Base-by-base conservation (phyloP, 495 filamentous ascomycete species). In the Penicillium daleae region DNA sequence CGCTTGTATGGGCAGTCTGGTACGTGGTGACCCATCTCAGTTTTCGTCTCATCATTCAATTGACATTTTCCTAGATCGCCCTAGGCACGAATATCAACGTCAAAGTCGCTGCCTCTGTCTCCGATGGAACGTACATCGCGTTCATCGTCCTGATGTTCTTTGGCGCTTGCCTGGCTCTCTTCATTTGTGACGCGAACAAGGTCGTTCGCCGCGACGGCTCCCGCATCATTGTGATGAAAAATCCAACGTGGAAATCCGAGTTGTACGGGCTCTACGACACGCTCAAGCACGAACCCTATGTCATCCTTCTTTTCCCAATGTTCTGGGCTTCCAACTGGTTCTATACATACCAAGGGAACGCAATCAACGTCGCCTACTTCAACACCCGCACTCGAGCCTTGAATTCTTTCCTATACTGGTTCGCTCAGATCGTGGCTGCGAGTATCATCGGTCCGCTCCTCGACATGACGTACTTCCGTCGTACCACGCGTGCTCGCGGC, bases 291-390 rank as follows among this genome's bases (percentile, higher is more conserved):
- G 73, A 81, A 29, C 66, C 71, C 15, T 74, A 70, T 48, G 71
- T 79, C 26, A 52, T 78, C 42, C 70, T 75, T 19, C 71, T 82
- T 29, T 76, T 80, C 60, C 79, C 79, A 17, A 79, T 80, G 73
- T 81, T 82, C 71, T 75, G 74, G 54, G 70, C 86, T 21, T 90
- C 87, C 71, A 92, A 92, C 70, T 89, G 85, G 77, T 92, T 92
- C 74, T 90, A 90, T 75, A 89, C 86, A 26, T 83, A 90, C 73
- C 85, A 87, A 60, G 81, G 83, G 66, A 83, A 82, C 60, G 84
- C 81, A 31, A 60, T 78, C 40, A 80, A 78, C 33, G 60, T 61
- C 17, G 69, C 78, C 33, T 67, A 70, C 52, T 78, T 89, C 69
- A 71, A 74, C 54, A 73, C 72, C 40, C 69, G 77, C 49, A 78